These are phyloP conservation scores for Musa itinerans DNA, from an alignment of 176 grass and related monocot species.

Conservation along the genomic window DNA sequence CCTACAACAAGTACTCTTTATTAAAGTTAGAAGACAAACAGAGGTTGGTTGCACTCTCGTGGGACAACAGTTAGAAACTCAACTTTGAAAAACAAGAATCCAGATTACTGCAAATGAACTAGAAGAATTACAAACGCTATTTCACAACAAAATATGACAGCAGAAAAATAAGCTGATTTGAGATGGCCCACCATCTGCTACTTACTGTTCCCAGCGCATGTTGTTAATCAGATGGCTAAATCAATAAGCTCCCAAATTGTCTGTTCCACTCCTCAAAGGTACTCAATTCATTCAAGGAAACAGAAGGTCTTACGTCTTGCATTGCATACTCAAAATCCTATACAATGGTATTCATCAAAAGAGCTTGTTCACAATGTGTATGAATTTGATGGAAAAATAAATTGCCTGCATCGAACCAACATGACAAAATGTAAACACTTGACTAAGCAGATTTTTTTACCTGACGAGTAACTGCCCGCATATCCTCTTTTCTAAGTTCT, in stretches of 20 bases:
- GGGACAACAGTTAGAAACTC: neutral
- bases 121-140: neutral
- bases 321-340: constrained; percentile 91
- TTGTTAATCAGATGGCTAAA: constrained; percentile 22
- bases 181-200: neutral
- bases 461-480: constrained; percentile 62
- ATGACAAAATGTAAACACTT: neutral
- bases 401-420: neutral
- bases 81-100: neutral
- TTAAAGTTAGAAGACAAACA: neutral
- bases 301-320: constrained; percentile 88
- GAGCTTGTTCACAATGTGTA: neutral
- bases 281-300: constrained; percentile 65
- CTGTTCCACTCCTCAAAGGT: constrained; percentile 85
- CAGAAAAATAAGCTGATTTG: neutral
- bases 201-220: constrained; percentile 8
- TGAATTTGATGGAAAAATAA: neutral
- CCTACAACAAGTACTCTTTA: neutral
- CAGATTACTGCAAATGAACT: neutral
- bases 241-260: constrained; percentile 80
- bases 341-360: neutral
- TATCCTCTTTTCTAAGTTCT: constrained; percentile 70
- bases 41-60: neutral
- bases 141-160: neutral
- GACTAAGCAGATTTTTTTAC: constrained; percentile 28